Evolutionary conservation across 441 rosid species (phyloP).

Genomic region (Erodium texanum): DNA sequence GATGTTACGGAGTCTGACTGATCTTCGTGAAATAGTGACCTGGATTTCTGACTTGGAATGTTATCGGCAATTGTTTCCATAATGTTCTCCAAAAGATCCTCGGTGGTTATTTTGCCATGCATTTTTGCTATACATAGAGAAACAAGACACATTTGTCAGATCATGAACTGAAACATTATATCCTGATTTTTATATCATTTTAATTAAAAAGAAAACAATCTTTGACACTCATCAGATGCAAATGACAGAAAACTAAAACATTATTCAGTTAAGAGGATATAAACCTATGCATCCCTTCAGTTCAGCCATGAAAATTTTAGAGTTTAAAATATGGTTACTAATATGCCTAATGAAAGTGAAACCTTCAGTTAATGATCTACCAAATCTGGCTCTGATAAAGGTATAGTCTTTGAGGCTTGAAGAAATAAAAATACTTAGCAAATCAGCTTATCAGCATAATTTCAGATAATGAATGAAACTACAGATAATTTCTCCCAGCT

Average conservation of each 20-base stretch:
- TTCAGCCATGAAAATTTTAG: background rate
- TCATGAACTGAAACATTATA: background rate
- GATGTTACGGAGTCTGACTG: slow-evolving; percentile 36
- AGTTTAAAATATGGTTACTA: background rate
- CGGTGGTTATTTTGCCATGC: slow-evolving; percentile 63
- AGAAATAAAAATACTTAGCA: too few relatives aligned
- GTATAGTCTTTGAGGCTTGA: background rate
- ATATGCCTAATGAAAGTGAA: background rate
- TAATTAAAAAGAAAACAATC: too few relatives aligned
- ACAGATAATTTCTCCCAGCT: background rate
- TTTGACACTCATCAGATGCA: background rate
- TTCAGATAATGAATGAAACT: background rate
- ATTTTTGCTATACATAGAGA: slow-evolving; percentile 32
- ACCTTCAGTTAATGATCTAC: background rate
- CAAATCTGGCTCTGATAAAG: background rate
- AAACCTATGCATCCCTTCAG: too few relatives aligned
- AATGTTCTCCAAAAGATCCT: slow-evolving; percentile 41
- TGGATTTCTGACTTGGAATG: slow-evolving; percentile 53
- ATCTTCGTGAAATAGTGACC: slow-evolving; percentile 56
- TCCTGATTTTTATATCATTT: background rate
- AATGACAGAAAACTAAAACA: background rate
- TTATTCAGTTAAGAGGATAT: too few relatives aligned
- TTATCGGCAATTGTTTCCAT: slow-evolving; percentile 53
- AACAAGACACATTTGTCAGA: slow-evolving; percentile 1
- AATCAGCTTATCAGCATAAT: too few relatives aligned